phyloP scores from a whole-genome alignment of 139 green algal genomes.

The Tetradesmus lagerheimii region DNA sequence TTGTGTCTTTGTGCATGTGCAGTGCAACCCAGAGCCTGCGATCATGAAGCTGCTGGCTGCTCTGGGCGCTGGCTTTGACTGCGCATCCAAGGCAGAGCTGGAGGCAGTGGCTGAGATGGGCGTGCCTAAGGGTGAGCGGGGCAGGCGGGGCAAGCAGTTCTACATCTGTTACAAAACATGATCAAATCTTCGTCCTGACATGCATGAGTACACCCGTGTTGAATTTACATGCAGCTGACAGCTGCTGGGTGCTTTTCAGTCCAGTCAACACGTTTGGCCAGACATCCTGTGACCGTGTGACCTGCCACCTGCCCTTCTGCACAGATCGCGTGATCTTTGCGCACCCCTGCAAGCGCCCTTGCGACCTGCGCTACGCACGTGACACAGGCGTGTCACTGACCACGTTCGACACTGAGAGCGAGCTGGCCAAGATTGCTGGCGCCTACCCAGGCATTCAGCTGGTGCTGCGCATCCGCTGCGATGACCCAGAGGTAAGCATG shows the following conservation, averaged over 20 bases:
- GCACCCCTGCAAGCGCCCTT: constrained; percentile 90
- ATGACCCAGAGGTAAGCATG: constrained; percentile 78
- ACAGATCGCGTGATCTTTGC: constrained; percentile 88
- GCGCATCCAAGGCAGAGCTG: constrained; percentile 88
- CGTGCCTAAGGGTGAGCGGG: constrained; percentile 55
- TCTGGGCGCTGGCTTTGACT: constrained; percentile 94
- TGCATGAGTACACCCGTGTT: no score
- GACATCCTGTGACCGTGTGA: background rate
- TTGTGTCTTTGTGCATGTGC: constrained; percentile 87
- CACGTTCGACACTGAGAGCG: constrained; percentile 90
- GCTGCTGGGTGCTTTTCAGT: no score
- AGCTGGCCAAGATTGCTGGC: constrained; percentile 86
- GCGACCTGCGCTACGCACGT: constrained; percentile 74
- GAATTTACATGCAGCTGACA: no score
- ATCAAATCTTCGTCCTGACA: no score
- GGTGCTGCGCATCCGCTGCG: constrained; percentile 91
- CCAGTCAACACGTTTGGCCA: no score
- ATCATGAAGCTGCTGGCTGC: constrained; percentile 81
- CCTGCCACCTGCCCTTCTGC: background rate
- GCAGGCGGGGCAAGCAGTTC: no score
- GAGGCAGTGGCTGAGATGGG: constrained; percentile 77
- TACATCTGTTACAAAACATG: no score
- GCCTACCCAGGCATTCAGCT: constrained; percentile 60
- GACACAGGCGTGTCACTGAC: constrained; percentile 54
- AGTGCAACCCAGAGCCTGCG: constrained; percentile 88